phyloP scores from a whole-genome alignment of 306 rosid species.

The Quercus wislizeni region DNA sequence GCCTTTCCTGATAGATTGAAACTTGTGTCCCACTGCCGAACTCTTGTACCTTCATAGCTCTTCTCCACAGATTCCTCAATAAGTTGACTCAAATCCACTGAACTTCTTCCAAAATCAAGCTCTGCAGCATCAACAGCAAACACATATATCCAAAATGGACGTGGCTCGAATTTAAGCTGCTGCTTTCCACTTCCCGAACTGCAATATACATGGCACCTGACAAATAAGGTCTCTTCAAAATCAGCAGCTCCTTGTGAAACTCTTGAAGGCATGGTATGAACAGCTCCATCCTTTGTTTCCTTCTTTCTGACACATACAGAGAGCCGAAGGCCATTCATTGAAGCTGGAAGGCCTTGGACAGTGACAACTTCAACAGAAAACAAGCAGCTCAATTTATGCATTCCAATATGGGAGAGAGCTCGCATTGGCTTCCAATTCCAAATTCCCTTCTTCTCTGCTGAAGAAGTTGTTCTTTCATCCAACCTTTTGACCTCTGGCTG shows the following conservation, averaged over 20 bases:
- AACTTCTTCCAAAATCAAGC: slow-evolving; percentile 77
- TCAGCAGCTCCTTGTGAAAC: slow-evolving; percentile 91
- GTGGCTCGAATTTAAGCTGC: slow-evolving; percentile 73
- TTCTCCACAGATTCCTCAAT: slow-evolving; percentile 73
- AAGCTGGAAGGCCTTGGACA: slow-evolving; percentile 85
- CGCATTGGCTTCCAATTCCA: slow-evolving; percentile 97
- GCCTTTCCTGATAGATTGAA: slow-evolving; percentile 82
- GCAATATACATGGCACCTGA: slow-evolving; percentile 73
- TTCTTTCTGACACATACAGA: slow-evolving; percentile 82
- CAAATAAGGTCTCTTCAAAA: slow-evolving; percentile 91
- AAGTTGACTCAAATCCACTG: slow-evolving; percentile 69
- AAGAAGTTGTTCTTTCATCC: slow-evolving; percentile 27
- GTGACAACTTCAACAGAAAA: slow-evolving; percentile 81
- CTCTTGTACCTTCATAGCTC: slow-evolving; percentile 56
- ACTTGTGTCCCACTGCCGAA: slow-evolving; percentile 82
- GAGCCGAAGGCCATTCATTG: slow-evolving; percentile 90
- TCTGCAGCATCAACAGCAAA: slow-evolving; percentile 86
- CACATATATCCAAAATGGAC: slow-evolving; percentile 72
- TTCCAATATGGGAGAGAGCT: slow-evolving; percentile 84
- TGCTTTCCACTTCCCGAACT: slow-evolving; percentile 43
- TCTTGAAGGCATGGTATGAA: slow-evolving; percentile 91
- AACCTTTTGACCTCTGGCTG: slow-evolving; percentile 34
- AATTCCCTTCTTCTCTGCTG: slow-evolving; percentile 67
- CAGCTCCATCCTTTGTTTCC: slow-evolving; percentile 92
- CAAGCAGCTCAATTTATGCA: slow-evolving; percentile 79